Evolutionary conservation across 208 protist species (phyloP), one percentile per base, ranked within the genome.

Genomic region (Wallacemonas collosoma): DNA sequence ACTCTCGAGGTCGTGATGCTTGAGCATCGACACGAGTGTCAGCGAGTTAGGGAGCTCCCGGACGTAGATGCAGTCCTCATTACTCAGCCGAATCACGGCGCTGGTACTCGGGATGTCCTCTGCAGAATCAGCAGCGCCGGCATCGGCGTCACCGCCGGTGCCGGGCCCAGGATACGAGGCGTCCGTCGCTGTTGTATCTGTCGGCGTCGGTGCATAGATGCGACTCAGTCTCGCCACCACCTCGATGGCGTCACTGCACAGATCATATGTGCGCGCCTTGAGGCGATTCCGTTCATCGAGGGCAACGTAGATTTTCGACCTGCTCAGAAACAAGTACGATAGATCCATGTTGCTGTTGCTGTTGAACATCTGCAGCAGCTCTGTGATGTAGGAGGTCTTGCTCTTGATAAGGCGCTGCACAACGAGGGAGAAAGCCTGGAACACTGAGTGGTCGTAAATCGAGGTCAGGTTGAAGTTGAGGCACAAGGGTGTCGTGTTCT

Each of bases 401-500:
- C 68, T 76, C 75, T 86, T 87, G 56, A 95, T 95, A 1, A 96
- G 83, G 45, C 86, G 83, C 67, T 95, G 92, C 53, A 96, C 92
- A 2, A 96, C 92, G 2, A 93, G 62, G 2, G 92, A 96, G 71
- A 96, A 96, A 36, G 92, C 92, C 75, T 96, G 88, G 72, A 96
- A 96, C 47, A 96, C 86, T 38, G 92, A 96, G 71, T 96, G 89
- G 69, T 96, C 92, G 71, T 94, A 96, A 62, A 96, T 96, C 26
- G 89, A 94, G 15, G 92, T 96, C 45, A 96, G 85, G 66, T 96
- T 96, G 71, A 94, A 96, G 73, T 93, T 93, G 44, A 96, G 74
- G n/a, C 77, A 79, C 14, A 93, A 73, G 38, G 79, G 81, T 36
- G 73, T 81, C 7, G 73, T 73, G 53, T 81, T 86, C 50, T 95